phyloP scores from a whole-genome alignment of 352 stramenopile species.

The Thalassiosira allenii region DNA sequence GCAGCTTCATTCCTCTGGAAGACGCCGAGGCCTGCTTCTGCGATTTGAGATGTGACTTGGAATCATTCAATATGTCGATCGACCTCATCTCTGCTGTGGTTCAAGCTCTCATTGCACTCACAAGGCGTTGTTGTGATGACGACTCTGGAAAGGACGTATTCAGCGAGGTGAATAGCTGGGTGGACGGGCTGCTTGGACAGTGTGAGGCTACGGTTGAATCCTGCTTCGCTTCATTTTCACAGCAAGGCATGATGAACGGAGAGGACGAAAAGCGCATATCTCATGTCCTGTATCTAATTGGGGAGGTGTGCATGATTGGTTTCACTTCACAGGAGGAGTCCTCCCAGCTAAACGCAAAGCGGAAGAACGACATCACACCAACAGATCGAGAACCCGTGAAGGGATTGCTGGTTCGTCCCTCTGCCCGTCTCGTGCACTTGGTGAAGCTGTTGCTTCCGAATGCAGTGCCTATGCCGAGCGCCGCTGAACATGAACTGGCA shows the following conservation, averaged over 20 bases:
- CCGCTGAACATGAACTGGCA: constrained; percentile 13
- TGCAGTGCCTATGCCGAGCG: constrained; percentile 47
- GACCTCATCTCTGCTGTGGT: constrained; percentile 55
- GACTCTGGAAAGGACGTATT: constrained; percentile 47
- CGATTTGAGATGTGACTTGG: constrained; percentile 43
- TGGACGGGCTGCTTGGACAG: constrained; percentile 27
- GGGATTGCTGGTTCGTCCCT: constrained; percentile 61
- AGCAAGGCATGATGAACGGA: constrained; percentile 11
- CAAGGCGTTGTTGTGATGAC: constrained; percentile 52
- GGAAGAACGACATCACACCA: constrained; percentile 18
- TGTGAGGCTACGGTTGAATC: constrained; percentile 61
- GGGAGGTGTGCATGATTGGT: constrained; percentile 78
- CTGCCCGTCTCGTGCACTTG: constrained; percentile 59
- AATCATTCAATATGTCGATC: constrained; percentile 44
- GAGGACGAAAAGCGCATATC: constrained; percentile 46
- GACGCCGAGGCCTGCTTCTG: constrained; percentile 47
- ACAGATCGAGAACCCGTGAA: constrained; percentile 48
- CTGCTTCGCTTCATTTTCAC: constrained; percentile 33
- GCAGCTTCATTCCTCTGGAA: constrained; percentile 55
- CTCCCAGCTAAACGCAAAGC: constrained; percentile 14
- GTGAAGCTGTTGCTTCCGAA: constrained; percentile 71
- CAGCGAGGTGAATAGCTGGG: constrained; percentile 53
- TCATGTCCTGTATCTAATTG: constrained; percentile 71
- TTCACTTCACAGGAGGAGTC: constrained; percentile 71
- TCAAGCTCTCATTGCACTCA: constrained; percentile 47